Base-by-base conservation (phyloP, 805 yeast genomes). In the Metschnikowia hibisci region DNA sequence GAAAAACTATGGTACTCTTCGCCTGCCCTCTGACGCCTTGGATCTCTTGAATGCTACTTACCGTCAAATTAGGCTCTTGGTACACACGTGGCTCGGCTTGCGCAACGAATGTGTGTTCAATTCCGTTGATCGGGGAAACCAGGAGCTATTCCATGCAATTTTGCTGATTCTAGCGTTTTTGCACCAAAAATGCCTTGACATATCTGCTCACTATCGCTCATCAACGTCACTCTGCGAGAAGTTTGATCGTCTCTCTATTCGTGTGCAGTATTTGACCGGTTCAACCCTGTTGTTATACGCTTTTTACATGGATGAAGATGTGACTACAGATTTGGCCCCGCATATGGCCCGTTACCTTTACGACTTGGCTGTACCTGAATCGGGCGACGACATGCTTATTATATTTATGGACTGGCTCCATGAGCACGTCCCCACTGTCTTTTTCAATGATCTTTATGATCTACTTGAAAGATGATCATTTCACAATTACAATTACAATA, bases 121-220 rank as follows among this genome's bases (percentile, higher is more conserved):
- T 31, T 41, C 50, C 14, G 35, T 45, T 26, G 55, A 47, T 15
- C 34, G 36, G 15, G 55, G 55, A 14, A 67, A 67, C 44, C 51
- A 49, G 2, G 58, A 54, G 22, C 47, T 66, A 14, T 66, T 67
- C 35, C 49, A 50, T 10, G 61, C 56, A 8, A 26, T 49, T 4
- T 26, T 32, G 9, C 37, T 34, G 44, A 33, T 47, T 25, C 41
- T 47, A n/a, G 33, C 22, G 4, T 54, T 42, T 34, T 26, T 47
- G 1, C 22, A 11, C 18, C 33, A 20, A 13, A 47, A 50, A 33
- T 37, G 47, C 22, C 11, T 22, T 1, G 29, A 32, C 30, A 29
- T 48, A 22, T 18, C 43, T 23, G 39, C 32, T 27, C 45, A 48
- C 37, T 31, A 43, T 20, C 28, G 40, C 12, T 13, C 40, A 16